Percentiles rank a stretch among this genome's conserved stretches.
These are phyloP conservation scores for Blepharisma undulans DNA, from an alignment of 169 alveolate genomes.

Conservation along the genomic window DNA sequence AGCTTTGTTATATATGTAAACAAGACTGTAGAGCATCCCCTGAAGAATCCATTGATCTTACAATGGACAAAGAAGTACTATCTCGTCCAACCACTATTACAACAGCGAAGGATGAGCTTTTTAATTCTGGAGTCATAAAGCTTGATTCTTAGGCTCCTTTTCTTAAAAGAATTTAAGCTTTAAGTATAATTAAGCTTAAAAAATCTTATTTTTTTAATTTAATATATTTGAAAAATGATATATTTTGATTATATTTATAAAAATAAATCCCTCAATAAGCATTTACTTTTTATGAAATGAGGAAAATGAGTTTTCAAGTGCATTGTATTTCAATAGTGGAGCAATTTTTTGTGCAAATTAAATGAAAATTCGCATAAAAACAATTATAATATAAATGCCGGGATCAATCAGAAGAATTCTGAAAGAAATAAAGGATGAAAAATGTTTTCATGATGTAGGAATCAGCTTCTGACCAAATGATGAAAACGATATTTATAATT, in stretches of 20 bases:
- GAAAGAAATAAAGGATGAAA: no score
- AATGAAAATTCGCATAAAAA: no score
- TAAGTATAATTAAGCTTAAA: not conserved
- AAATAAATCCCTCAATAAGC: no score
- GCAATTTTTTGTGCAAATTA: no score
- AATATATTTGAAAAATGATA: no score
- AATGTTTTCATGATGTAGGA: no score
- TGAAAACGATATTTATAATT: not conserved
- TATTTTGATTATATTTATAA: no score
- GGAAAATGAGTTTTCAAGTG: no score
- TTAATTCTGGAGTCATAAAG: not conserved
- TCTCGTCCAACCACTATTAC: not conserved
- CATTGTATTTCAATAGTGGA: no score
- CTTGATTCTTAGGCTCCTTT: not conserved
- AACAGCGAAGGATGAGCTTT: not conserved
- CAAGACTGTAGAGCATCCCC: not conserved
- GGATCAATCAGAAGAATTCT: not conserved
- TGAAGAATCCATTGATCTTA: not conserved
- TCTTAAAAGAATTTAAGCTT: not conserved
- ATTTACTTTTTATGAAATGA: no score
- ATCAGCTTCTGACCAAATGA: not conserved
- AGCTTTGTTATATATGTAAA: not conserved
- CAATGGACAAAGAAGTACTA: not conserved
- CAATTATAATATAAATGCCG: not conserved
- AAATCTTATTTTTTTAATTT: no score